Conservation (phyloP, 208 protist species). For the Porcisia hertigi region DNA sequence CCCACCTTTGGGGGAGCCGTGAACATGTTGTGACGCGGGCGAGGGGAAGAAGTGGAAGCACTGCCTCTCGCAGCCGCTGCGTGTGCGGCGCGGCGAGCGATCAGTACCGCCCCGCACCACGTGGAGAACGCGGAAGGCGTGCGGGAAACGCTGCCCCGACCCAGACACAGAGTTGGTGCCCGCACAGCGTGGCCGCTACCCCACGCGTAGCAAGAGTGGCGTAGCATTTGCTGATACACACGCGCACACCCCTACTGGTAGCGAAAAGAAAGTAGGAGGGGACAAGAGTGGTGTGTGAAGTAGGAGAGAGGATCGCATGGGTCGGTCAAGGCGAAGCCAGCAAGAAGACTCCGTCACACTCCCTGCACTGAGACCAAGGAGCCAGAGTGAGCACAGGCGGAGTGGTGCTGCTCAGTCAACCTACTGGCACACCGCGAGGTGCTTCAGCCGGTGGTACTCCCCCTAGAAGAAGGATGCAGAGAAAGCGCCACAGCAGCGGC, state of each 20-base stretch:
- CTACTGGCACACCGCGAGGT: not conserved
- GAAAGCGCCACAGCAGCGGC: not conserved
- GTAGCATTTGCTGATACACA: constrained; percentile 7
- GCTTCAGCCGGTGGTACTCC: not conserved
- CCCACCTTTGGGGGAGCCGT: constrained; percentile 54
- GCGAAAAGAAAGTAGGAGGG: not conserved
- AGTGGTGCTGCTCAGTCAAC: not conserved
- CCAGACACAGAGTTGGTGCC: not conserved
- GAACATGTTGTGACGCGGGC: constrained; percentile 32
- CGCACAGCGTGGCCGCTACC: not conserved
- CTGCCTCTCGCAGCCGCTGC: not conserved
- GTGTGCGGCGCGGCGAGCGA: constrained; percentile 5
- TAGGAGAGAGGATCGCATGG: not conserved
- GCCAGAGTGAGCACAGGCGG: not conserved
- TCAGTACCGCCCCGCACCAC: not conserved
- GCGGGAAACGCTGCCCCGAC: not conserved
- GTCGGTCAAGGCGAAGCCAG: not conserved
- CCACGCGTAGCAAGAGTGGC: constrained; percentile 10
- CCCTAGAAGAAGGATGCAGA: not conserved
- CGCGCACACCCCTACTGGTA: not conserved
- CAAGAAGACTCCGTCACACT: not conserved
- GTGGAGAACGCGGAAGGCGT: not conserved
- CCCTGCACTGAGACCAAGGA: not conserved
- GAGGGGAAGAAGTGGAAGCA: not conserved
- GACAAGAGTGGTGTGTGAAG: not conserved